Percentiles rank a stretch among this genome's conserved stretches.
Evolutionary conservation across 2,329 filamentous ascomycete species (phyloP).

Genomic region (Pyrenophora tritici-repentis): DNA sequence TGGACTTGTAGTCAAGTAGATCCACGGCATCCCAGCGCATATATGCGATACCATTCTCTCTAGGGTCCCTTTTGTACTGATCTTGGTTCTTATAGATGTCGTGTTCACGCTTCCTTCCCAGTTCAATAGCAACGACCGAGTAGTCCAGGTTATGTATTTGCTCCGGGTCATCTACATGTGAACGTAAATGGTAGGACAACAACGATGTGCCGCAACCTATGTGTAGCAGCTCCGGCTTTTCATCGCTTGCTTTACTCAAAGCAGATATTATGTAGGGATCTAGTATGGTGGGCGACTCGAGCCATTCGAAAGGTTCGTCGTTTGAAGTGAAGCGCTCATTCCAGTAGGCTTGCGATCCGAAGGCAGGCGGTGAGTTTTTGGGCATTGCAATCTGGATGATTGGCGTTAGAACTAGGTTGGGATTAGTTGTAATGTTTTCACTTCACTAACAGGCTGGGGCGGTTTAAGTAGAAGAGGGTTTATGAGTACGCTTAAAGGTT

Average conservation of each 20-base stretch:
- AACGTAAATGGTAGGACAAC: conserved; percentile 45
- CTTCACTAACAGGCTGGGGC: conserved; percentile 1
- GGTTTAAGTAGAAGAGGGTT: not conserved
- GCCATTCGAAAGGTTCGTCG: conserved; percentile 47
- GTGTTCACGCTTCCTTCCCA: conserved; percentile 39
- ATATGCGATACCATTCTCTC: not conserved
- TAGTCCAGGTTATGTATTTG: conserved; percentile 49
- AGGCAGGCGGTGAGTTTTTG: conserved; percentile 33
- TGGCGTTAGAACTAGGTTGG: conserved; percentile 1
- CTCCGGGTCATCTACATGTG: conserved; percentile 32
- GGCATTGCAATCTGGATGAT: conserved; percentile 1
- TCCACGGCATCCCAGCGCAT: conserved; percentile 44
- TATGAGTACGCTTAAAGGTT: not conserved
- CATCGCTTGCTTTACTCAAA: conserved; percentile 15
- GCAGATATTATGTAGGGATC: conserved; percentile 36
- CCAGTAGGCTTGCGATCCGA: conserved; percentile 46
- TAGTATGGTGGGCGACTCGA: conserved; percentile 37
- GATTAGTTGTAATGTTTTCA: conserved; percentile 1
- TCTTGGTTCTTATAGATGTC: conserved; percentile 23
- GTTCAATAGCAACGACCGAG: conserved; percentile 41
- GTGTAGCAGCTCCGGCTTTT: conserved; percentile 39
- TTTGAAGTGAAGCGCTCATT: conserved; percentile 44
- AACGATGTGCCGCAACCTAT: conserved; percentile 49
- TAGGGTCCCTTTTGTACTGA: not conserved
- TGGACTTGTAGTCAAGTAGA: conserved; percentile 43